Evolutionary conservation across 2,329 filamentous ascomycete species (phyloP).

Genomic region (Apiospora marii): DNA sequence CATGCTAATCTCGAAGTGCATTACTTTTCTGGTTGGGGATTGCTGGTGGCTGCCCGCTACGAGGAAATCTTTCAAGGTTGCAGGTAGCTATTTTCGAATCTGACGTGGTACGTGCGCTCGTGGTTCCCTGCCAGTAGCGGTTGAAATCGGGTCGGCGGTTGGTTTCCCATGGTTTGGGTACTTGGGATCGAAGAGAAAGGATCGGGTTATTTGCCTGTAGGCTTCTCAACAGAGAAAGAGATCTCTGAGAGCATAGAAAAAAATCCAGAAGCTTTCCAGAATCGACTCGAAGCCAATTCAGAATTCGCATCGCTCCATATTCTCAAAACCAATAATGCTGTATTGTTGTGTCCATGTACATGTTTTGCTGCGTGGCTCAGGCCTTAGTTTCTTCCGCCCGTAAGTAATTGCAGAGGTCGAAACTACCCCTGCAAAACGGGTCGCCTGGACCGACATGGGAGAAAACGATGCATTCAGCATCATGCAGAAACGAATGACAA

Average conservation of each 20-base stretch:
- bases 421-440: neutral
- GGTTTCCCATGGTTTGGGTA: neutral
- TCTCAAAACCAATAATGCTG: no score
- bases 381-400: no score
- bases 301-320: neutral
- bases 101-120: neutral
- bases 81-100: neutral
- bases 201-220: neutral
- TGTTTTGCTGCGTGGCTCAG: no score
- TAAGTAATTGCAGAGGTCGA: neutral
- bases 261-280: neutral
- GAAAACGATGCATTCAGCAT: neutral
- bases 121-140: neutral
- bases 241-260: neutral
- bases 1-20: neutral
- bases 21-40: neutral
- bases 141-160: constrained; percentile 16
- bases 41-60: neutral
- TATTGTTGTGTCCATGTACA: no score
- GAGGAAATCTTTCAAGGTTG: neutral
- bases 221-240: neutral
- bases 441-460: neutral
- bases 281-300: neutral
- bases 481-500: neutral
- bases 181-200: neutral